Base-by-base conservation (phyloP, 768 basidiomycete species). In the Russula lepida region DNA sequence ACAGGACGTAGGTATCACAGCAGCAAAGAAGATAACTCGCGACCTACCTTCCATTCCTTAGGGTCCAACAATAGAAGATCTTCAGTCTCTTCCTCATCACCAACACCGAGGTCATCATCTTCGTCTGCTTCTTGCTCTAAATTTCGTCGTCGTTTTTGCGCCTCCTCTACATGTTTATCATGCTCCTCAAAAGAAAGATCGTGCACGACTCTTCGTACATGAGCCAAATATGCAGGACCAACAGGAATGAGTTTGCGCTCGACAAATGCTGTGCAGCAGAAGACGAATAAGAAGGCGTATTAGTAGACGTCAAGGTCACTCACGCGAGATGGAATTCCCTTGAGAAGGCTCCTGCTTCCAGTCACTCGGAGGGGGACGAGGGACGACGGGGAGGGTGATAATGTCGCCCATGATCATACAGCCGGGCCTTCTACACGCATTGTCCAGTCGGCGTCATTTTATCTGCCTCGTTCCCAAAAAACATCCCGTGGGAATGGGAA, bases 31-130 rank as follows among this genome's bases (percentile, higher is more conserved):
- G 23, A 41, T 35, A 58, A n/a, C 21, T 27, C 25, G 33, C 23
- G 37, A 48, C 77, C 44, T 64, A 89, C 91, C 83, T 98, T 99
- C 95, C 97, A 98, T 71, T 95, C 93, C 74, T 98, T 98, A 6
- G 95, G 91, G 77, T 99, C 95, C n/a, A 85, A 77, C 48, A 76
- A 71, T 43, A 93, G 72, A 51, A 93, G 68, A 25, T 85, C 85
- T 3, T 79, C 76, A 21, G 81, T 73, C 77, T 98, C 95, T 64
- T 84, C 78, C 74, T 98, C 97, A 60, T 92, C 89, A 1, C 94
- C 95, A 6, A 98, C 88, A 30, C 93, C 95, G 13, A 92, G 84
- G 76, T 95, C 94, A 68, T 91, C 89, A 63, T 88, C 89, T 6
- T 74, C 74, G 56, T 77, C 77, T 4, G 78, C 83, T 47, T 74